These are phyloP conservation scores for Dendrostoma leiphaemia DNA, from an alignment of 2,329 filamentous ascomycete genomes.

Conservation along the genomic window DNA sequence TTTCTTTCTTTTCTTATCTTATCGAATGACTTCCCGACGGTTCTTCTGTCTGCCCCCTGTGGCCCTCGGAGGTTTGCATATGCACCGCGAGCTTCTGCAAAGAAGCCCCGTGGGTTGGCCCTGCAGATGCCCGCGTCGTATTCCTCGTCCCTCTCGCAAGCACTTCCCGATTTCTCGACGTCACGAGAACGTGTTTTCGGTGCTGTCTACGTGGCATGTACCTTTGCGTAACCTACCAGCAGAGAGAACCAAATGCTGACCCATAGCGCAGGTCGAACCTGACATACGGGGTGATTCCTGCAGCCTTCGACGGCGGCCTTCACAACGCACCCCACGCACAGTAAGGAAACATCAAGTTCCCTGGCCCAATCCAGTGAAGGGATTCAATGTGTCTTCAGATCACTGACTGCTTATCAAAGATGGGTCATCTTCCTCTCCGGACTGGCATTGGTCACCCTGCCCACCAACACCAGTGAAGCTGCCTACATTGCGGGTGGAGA, in stretches of 20 bases:
- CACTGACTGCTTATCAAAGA: conserved; percentile 20
- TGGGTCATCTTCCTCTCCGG: conserved; percentile 37
- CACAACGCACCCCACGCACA: conserved; percentile 41
- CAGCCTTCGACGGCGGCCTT: conserved; percentile 35
- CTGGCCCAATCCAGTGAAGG: too few species aligned
- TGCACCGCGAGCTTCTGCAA: too few species aligned
- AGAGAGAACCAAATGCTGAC: too few species aligned
- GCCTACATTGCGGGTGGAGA: conserved; percentile 37
- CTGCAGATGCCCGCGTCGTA: neutral
- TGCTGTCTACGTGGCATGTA: too few species aligned
- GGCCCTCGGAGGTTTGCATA: too few species aligned
- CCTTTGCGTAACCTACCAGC: too few species aligned
- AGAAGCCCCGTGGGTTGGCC: too few species aligned
- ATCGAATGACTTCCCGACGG: neutral
- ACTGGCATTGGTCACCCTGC: conserved; percentile 39
- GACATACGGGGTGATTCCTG: conserved; percentile 34
- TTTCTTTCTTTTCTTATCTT: neutral
- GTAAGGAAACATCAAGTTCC: conserved; percentile 26
- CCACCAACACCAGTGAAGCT: conserved; percentile 29
- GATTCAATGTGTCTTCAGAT: neutral
- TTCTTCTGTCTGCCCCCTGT: neutral
- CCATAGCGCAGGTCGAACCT: conserved; percentile 30
- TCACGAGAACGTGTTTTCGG: too few species aligned
- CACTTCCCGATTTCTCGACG: neutral
- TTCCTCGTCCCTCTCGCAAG: neutral